phyloP scores from a whole-genome alignment of 441 rosid species.

The Lagerstroemia fauriei region DNA sequence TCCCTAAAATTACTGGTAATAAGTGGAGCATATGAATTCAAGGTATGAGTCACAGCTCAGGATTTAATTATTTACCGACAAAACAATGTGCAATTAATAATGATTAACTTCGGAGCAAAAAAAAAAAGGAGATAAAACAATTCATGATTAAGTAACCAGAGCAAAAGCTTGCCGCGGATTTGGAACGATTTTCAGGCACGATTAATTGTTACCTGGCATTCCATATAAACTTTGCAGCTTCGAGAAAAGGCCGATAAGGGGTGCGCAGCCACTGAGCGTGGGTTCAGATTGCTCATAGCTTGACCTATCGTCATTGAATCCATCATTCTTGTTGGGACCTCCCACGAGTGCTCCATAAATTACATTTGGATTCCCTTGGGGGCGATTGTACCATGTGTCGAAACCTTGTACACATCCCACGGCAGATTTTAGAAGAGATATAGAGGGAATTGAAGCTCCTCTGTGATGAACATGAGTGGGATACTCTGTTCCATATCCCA shows the following conservation, averaged over 20 bases:
- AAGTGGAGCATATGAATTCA: background rate
- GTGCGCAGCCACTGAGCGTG: conserved; percentile 62
- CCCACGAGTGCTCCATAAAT: conserved; percentile 79
- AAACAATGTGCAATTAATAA: too few species aligned
- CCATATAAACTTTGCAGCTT: conserved; percentile 52
- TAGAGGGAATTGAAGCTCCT: conserved; percentile 73
- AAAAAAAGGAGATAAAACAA: too few species aligned
- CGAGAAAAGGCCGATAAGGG: conserved; percentile 79
- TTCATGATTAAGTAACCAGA: too few species aligned
- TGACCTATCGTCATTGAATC: conserved; percentile 60
- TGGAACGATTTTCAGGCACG: background rate
- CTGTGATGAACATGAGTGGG: conserved; percentile 79
- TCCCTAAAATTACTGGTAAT: background rate
- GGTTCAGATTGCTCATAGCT: conserved; percentile 81
- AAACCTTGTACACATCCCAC: conserved; percentile 75
- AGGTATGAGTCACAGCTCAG: background rate
- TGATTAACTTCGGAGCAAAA: too few species aligned
- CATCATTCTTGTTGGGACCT: conserved; percentile 75
- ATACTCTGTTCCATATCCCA: conserved; percentile 67
- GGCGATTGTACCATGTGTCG: conserved; percentile 64
- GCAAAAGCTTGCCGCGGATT: background rate
- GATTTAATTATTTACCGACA: background rate
- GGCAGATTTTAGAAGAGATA: conserved; percentile 40
- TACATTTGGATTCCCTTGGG: conserved; percentile 66
- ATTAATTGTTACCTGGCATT: conserved; percentile 28